Conservation (phyloP, 2,329 filamentous ascomycete genomes). For the Nothomitra cinnamomea region DNA sequence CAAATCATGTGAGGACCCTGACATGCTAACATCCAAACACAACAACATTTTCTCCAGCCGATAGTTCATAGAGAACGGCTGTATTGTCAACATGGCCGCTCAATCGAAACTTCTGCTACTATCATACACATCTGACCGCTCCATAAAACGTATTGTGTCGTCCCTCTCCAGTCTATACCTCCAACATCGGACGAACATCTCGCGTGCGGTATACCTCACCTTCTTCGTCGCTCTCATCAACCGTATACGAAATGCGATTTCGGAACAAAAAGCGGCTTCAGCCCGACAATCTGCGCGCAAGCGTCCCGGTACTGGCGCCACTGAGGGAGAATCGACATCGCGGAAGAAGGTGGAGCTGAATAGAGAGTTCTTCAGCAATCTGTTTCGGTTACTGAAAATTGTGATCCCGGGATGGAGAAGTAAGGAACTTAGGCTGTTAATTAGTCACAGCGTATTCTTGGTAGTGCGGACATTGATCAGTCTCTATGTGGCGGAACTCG, state of each 20-base stretch:
- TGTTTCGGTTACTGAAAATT: constrained; percentile 65
- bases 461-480: constrained; percentile 83
- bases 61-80: background rate
- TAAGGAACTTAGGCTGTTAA: constrained; percentile 69
- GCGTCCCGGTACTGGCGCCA: constrained; percentile 24
- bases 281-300: constrained; percentile 43
- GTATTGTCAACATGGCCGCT: constrained; percentile 41
- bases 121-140: constrained; percentile 35
- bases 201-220: constrained; percentile 66
- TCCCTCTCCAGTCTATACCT: constrained; percentile 59
- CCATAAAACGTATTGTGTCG: constrained; percentile 45
- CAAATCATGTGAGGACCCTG: background rate
- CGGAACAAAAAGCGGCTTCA: constrained; percentile 79
- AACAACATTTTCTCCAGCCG: background rate
- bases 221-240: constrained; percentile 67
- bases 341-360: constrained; percentile 84
- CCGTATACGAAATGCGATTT: constrained; percentile 78
- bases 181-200: constrained; percentile 64
- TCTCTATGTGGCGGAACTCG: constrained; percentile 88
- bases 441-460: constrained; percentile 87
- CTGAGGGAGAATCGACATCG: constrained; percentile 21
- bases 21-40: background rate
- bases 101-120: constrained; percentile 54
- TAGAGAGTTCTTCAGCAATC: constrained; percentile 63
- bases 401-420: constrained; percentile 81